These are phyloP conservation scores for Candida ficus DNA, from an alignment of 805 yeast species.

Conservation along the genomic window DNA sequence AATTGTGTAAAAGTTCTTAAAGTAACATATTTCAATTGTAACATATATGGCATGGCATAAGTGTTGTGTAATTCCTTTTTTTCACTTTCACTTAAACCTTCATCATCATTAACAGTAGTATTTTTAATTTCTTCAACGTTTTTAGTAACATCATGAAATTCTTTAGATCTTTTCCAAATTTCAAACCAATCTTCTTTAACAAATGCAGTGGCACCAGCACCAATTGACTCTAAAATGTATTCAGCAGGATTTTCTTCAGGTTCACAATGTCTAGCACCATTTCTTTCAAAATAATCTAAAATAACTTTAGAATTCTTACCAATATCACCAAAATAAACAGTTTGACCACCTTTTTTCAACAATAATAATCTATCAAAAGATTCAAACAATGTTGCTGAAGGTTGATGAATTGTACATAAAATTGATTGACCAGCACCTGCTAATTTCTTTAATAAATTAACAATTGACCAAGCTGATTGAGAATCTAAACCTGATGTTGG, in stretches of 20 bases:
- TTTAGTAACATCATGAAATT: constrained; percentile 25
- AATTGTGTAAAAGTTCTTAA: constrained; percentile 39
- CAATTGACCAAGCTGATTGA: constrained; percentile 59
- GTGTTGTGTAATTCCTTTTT: constrained; percentile 16
- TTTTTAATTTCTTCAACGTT: constrained; percentile 21
- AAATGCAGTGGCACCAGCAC: constrained; percentile 70
- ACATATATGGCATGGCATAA: constrained; percentile 36
- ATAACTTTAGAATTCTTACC: constrained; percentile 48
- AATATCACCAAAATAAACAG: constrained; percentile 70
- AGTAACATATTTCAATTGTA: constrained; percentile 38
- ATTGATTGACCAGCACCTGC: constrained; percentile 56
- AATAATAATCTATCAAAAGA: constrained; percentile 13
- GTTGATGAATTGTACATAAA: constrained; percentile 74
- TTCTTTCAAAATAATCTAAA: constrained; percentile 40
- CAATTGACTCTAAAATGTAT: constrained; percentile 63
- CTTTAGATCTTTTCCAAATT: constrained; percentile 48
- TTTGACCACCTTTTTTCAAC: constrained; percentile 68
- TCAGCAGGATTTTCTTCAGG: constrained; percentile 67
- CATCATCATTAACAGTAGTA: not conserved
- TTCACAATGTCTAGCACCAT: constrained; percentile 59
- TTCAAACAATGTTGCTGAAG: constrained; percentile 27
- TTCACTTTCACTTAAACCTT: constrained; percentile 9
- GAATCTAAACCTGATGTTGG: constrained; percentile 67
- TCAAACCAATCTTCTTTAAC: constrained; percentile 54
- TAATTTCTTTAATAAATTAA: constrained; percentile 48